Evolutionary conservation across 140 eudicot species (phyloP), one percentile per base, ranked within the genome.

Genomic region (Cichorium intybus): DNA sequence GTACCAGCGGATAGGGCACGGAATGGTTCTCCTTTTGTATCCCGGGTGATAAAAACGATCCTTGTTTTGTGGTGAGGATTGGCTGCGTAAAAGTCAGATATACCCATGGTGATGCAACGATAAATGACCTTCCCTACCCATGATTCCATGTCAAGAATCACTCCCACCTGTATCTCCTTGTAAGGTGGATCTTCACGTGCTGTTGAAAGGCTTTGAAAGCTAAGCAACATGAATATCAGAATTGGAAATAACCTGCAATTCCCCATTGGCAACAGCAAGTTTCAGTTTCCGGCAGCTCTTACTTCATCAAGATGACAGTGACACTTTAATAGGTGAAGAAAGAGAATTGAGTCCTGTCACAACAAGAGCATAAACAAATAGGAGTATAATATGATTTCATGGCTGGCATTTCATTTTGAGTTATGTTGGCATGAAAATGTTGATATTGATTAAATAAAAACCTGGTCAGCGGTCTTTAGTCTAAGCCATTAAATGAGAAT

Each of bases 31-130:
- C 79, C 76, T 10, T 56, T 46, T 27, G 85, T 48, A n/a, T 80
- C 69, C 48, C 71, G 53, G 0, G 34, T n/a, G 26, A 54, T 57
- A 39, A 70, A 74, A 75, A 49, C 64, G 12, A 80, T 65, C 46
- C 71, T 72, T 43, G 84, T 74, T 56, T 21, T 69, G 43, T 74
- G 70, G 59, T 18, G 62, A 37, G 41, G 56, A 14, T 79, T 69
- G 5, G 11, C 46, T 16, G 33, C 53, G 50, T 79, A 79, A 54
- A 80, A 75, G 28, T 80, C 81, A 7, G 75, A 65, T 10, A 75
- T 8, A n/a, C n/a, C n/a, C n/a, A n/a, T n/a, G n/a, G n/a, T n/a
- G n/a, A n/a, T n/a, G n/a, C n/a, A n/a, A n/a, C n/a, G n/a, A n/a
- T n/a, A n/a, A n/a, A n/a, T n/a, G n/a, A n/a, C n/a, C n/a, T n/a